A percentile compares a stretch with the other conserved stretches of the same genome.
Evolutionary conservation across 2,329 filamentous ascomycete genomes (phyloP).

Genomic region (Beauveria caledonica): DNA sequence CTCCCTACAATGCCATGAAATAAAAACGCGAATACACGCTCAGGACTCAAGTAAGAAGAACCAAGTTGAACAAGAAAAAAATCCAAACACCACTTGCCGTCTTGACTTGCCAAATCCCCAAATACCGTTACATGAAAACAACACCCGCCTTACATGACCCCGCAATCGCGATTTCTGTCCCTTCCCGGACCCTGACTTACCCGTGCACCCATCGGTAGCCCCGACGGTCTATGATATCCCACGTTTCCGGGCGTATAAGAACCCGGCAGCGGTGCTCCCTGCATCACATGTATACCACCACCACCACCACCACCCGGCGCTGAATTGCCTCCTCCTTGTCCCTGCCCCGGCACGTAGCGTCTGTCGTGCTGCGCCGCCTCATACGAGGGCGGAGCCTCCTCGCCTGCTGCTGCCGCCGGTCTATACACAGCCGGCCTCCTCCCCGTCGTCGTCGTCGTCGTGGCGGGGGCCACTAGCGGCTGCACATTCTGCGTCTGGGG

Average conservation of each 20-base stretch:
- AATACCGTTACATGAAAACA: background rate
- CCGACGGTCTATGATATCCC: background rate
- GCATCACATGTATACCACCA: background rate
- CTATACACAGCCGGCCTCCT: constrained; percentile 15
- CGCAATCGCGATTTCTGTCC: constrained; percentile 30
- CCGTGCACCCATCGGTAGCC: constrained; percentile 10
- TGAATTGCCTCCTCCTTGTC: constrained; percentile 17
- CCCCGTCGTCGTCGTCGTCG: background rate
- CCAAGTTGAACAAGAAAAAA: background rate
- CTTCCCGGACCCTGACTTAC: background rate
- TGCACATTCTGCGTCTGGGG: constrained; percentile 31
- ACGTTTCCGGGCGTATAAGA: background rate
- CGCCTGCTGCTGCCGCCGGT: constrained; percentile 26
- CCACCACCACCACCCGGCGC: background rate
- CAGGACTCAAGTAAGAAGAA: background rate
- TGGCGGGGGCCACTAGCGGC: constrained; percentile 34
- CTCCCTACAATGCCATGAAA: no score
- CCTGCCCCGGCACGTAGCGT: constrained; percentile 41
- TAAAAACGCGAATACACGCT: background rate
- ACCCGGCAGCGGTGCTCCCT: background rate
- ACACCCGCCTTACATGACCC: constrained; percentile 33
- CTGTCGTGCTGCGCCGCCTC: constrained; percentile 46
- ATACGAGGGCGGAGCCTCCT: constrained; percentile 48
- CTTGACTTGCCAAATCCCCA: background rate
- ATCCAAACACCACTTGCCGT: background rate